Conservation (phyloP, 2,329 filamentous ascomycete species). For the Hymenoscyphus fraxineus region DNA sequence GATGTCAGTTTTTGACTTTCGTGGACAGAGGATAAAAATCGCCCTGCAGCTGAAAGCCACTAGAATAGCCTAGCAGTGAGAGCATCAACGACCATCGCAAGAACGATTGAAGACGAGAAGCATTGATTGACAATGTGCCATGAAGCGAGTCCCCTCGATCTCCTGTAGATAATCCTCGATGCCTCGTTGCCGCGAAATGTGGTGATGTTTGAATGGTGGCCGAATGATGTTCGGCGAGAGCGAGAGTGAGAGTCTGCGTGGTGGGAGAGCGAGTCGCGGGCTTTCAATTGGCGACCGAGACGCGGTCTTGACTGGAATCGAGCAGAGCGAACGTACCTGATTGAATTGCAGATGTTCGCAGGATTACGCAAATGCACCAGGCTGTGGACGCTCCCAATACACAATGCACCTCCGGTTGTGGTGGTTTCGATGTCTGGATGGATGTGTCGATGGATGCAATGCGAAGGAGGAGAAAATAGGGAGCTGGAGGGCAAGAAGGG, state of each 20-base stretch:
- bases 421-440: neutral
- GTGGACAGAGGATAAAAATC: neutral
- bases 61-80: neutral
- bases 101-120: neutral
- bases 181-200: neutral
- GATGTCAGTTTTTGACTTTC: constrained; percentile 1
- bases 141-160: neutral
- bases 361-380: neutral
- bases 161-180: neutral
- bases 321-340: neutral
- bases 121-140: neutral
- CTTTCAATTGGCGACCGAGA: neutral
- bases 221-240: neutral
- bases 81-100: neutral
- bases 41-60: constrained; percentile 1
- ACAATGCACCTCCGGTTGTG: neutral
- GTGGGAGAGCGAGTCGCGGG: neutral
- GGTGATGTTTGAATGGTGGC: neutral
- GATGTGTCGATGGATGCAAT: constrained; percentile 4
- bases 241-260: too few species aligned
- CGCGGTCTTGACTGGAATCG: neutral
- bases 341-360: neutral
- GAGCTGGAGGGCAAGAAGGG: neutral
- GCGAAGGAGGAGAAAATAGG: constrained; percentile 5
- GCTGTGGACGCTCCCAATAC: neutral